phyloP scores from a whole-genome alignment of 352 stramenopile genomes.

The Pythium vanterpoolii region DNA sequence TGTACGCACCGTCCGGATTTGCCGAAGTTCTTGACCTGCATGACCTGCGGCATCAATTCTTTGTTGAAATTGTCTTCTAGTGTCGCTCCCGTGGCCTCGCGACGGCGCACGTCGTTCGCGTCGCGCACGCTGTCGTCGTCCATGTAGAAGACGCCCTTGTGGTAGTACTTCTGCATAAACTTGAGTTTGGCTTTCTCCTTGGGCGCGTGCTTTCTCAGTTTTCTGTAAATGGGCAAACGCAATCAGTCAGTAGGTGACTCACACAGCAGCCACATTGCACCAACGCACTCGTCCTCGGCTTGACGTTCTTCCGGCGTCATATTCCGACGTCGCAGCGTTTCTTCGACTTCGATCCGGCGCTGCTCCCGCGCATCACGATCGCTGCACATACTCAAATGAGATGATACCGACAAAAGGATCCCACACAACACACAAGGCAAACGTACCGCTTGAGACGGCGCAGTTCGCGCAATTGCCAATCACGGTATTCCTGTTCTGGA shows the following conservation, averaged over 20 bases:
- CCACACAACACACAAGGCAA: background rate
- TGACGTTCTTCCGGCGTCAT: slow-evolving; percentile 96
- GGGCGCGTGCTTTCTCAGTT: slow-evolving; percentile 76
- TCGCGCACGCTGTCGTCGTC: slow-evolving; percentile 90
- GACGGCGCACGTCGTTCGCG: slow-evolving; percentile 89
- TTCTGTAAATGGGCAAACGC: slow-evolving; percentile 30
- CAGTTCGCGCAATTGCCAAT: slow-evolving; percentile 95
- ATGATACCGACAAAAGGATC: background rate
- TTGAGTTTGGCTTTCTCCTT: slow-evolving; percentile 89
- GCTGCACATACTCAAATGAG: slow-evolving; percentile 23
- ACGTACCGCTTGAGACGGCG: slow-evolving; percentile 85
- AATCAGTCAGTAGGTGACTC: background rate
- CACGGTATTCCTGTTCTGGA: slow-evolving; percentile 88
- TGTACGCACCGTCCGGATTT: slow-evolving; percentile 79
- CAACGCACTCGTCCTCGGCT: slow-evolving; percentile 87
- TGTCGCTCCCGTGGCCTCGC: slow-evolving; percentile 87
- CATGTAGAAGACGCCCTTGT: slow-evolving; percentile 98
- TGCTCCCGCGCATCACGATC: slow-evolving; percentile 83
- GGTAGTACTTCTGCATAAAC: slow-evolving; percentile 98
- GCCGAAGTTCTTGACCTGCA: slow-evolving; percentile 99
- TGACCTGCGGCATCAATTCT: slow-evolving; percentile 91
- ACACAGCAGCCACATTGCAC: too few relatives aligned
- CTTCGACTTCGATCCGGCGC: slow-evolving; percentile 76
- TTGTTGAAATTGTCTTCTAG: slow-evolving; percentile 94
- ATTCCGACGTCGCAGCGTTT: slow-evolving; percentile 85